Evolutionary conservation across 1,284 basidiomycete genomes (phyloP), one percentile per base, ranked within the genome.

Genomic region (Fomitopsis schrenkii): DNA sequence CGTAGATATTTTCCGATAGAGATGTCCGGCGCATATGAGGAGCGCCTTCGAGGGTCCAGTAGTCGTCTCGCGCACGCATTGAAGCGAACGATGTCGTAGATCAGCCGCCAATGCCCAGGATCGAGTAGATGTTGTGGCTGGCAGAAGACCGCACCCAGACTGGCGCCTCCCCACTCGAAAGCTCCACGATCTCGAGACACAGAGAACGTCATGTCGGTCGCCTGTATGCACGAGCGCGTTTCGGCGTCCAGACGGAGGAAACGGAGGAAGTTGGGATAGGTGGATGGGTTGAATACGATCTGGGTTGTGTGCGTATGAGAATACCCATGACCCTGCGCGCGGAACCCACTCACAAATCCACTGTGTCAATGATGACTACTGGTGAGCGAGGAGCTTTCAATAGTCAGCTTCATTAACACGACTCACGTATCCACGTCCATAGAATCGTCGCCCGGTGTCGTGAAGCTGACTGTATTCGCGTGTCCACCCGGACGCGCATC

Each of bases 231-330:
- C 30, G 64, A 55, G 1, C 76, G 75, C 35, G 93, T 80, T 3
- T 77, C 71, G 14, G 74, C 68, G 58, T 85, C 78, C 35, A 79
- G 71, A n/a, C 78, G 72, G 53, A 93, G 79, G 71, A 93, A 93
- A 38, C 83, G 82, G 45, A 91, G 78, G 68, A 94, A 92, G 74
- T 94, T 94, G 12, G 92, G 93, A 67, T 93, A 93, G 0, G 90
- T 92, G 45, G 79, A 80, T 0, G 88, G 86, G 70, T 94, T 93
- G 74, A 90, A 86, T 15, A 93, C 91, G 66, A 91, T 87, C 87
- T 90, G 65, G 1, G 57, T 19, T 36, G 19, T 19, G 22, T 28
- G 19, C 22, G 22, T 28, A 50, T 53, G 42, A 10, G n/a, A 7
- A n/a, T 2, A 28, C 7, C n/a, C 8, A 17, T 7, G 28, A 1